phyloP scores from a whole-genome alignment of 2,329 filamentous ascomycete species.

The Aspergillus thermomutatus region DNA sequence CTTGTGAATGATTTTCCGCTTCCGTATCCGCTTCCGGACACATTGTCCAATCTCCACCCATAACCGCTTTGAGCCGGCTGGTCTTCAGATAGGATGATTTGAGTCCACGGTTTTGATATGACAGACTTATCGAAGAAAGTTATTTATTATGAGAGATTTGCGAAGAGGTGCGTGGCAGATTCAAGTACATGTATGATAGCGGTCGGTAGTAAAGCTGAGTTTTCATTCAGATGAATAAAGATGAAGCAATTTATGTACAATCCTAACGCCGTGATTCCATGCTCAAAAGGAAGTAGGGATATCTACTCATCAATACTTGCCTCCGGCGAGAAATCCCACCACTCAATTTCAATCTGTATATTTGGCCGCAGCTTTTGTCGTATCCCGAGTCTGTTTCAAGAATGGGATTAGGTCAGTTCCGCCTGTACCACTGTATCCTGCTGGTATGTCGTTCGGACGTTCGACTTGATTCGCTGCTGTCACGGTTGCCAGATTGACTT shows the following conservation, averaged over 20 bases:
- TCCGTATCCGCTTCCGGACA: constrained; percentile 14
- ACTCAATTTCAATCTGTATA: constrained; percentile 16
- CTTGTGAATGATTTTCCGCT: neutral
- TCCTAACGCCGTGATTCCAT: neutral
- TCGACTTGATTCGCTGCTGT: constrained; percentile 39
- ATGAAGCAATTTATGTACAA: neutral
- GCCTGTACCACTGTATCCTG: constrained; percentile 49
- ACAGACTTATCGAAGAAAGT: neutral
- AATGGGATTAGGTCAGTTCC: constrained; percentile 54
- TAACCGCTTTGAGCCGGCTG: neutral
- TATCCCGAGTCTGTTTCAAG: constrained; percentile 50
- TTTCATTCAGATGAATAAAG: neutral
- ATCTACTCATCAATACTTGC: neutral
- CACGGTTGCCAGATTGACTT: constrained; percentile 42
- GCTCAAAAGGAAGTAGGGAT: neutral
- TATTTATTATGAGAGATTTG: neutral
- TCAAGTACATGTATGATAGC: neutral
- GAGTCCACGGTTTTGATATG: neutral
- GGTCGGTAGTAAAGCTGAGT: neutral
- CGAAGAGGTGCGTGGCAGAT: neutral
- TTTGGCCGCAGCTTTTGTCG: constrained; percentile 43
- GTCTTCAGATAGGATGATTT: too few species aligned
- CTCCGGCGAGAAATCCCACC: neutral
- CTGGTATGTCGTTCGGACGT: constrained; percentile 25
- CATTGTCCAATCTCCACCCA: neutral